A percentile compares a stretch with the other conserved stretches of the same genome.
These are phyloP conservation scores for Murraya paniculata DNA, from an alignment of 345 rosid species.

Conservation along the genomic window DNA sequence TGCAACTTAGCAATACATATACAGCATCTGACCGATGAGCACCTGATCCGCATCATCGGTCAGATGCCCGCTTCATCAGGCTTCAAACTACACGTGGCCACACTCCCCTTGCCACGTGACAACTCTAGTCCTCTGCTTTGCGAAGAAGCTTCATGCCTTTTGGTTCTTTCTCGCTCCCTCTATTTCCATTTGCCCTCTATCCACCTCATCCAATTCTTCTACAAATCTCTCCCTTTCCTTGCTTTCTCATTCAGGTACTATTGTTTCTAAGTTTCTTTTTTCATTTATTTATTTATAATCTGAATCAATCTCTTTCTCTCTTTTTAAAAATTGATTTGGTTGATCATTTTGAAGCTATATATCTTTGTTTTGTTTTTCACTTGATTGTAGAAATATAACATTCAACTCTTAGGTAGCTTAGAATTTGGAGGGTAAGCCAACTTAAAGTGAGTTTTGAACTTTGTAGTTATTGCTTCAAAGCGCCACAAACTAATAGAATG, in stretches of 20 bases:
- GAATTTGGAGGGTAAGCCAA: not conserved
- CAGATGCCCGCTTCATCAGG: slow-evolving; percentile 1
- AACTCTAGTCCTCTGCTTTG: not conserved
- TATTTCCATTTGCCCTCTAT: not conserved
- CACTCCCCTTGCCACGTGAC: not conserved
- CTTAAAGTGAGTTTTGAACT: not conserved
- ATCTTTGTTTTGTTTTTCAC: not conserved
- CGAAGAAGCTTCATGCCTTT: slow-evolving; percentile 1
- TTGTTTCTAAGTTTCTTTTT: not conserved
- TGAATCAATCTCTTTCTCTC: not conserved
- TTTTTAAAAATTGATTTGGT: not conserved
- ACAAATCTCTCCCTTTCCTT: not conserved
- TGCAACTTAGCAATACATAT: too few relatives aligned
- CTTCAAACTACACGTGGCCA: slow-evolving; percentile 7
- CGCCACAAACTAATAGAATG: not conserved
- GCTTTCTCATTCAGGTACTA: not conserved
- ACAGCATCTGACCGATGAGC: not conserved
- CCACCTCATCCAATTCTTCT: not conserved
- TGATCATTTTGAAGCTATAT: not conserved
- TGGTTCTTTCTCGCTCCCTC: not conserved
- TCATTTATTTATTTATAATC: not conserved
- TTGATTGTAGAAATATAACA: not conserved
- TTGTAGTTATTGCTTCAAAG: not conserved
- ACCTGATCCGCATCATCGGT: not conserved
- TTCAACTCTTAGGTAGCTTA: not conserved